Base-by-base conservation (phyloP, 495 filamentous ascomycete genomes). In the Penicillium waksmanii region DNA sequence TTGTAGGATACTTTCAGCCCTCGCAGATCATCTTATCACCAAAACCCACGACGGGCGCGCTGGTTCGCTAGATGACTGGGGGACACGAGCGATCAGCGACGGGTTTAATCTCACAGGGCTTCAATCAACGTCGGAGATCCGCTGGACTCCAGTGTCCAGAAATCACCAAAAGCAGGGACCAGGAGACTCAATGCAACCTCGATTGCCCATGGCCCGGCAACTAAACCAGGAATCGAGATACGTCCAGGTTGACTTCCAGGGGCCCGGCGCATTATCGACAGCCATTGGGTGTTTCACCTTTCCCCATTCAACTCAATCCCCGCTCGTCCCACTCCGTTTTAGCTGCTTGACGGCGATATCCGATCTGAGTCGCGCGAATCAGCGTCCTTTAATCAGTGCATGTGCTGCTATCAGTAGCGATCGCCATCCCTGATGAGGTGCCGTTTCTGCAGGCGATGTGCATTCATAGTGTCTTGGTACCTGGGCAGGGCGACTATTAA, bases 361-460 rank as follows among this genome's bases (percentile, higher is more conserved):
- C 67, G 67, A 70, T 65, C 58, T 46, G 31, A 21, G 27, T 19
- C 44, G 57, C 65, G 57, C 65, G 66, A 77, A 77, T 77, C 69
- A 74, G 65, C 57, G 34, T n/a, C 13, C 60, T 58, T 58, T 74
- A 69, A 68, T 68, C 69, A 60, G 55, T 15, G 62, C 74, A 77
- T 75, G 73, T 72, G 74, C 61, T 52, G 56, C 57, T 53, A 67
- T 67, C 58, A 55, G 44, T 49, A 51, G 31, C 51, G 51, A 61
- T 61, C 48, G 63, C 51, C 58, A n/a, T 57, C 18, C 46, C 47
- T 60, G 55, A 21, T 48, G 43, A 58, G 3, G 10, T 50, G 53
- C 35, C 36, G 47, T 11, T 56, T 46, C 47, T n/a, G 11, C 57
- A 58, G 46, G 11, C 23, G 46, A 48, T 18, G 46, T 13, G 46